Conservation (phyloP, 495 filamentous ascomycete genomes). For the Apiosordaria backusii region DNA sequence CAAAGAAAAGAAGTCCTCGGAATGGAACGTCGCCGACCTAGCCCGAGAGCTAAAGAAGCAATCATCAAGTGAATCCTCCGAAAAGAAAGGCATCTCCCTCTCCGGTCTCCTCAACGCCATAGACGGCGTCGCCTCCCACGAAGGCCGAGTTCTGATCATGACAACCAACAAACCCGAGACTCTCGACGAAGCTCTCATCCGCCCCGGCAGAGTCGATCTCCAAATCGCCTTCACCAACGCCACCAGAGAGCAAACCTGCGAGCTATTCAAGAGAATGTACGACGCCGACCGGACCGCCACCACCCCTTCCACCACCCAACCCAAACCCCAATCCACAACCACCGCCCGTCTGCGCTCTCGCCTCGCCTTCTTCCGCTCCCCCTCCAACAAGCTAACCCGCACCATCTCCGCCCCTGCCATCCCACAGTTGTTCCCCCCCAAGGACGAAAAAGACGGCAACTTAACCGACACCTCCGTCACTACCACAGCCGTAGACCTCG, state of each 20-base stretch:
- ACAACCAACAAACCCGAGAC: slow-evolving; percentile 76
- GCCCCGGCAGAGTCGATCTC: slow-evolving; percentile 72
- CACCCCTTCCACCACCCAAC: not conserved
- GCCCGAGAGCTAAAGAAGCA: slow-evolving; percentile 35
- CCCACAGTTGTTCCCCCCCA: not conserved
- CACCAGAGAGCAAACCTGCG: slow-evolving; percentile 55
- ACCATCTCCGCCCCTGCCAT: not conserved
- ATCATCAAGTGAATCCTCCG: slow-evolving; percentile 17
- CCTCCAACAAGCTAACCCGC: slow-evolving; percentile 2
- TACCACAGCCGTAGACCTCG: slow-evolving; percentile 14
- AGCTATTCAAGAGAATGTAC: slow-evolving; percentile 74
- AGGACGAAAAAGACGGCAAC: slow-evolving; percentile 11
- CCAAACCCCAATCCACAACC: not conserved
- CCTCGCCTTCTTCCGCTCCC: slow-evolving; percentile 7
- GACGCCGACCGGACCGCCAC: slow-evolving; percentile 38
- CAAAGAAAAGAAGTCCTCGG: slow-evolving; percentile 19
- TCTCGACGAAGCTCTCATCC: slow-evolving; percentile 70
- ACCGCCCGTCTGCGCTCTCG: not conserved
- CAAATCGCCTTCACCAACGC: slow-evolving; percentile 68
- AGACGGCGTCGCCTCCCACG: slow-evolving; percentile 77
- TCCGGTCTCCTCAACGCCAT: slow-evolving; percentile 81
- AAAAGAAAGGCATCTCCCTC: slow-evolving; percentile 57
- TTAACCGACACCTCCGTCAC: slow-evolving; percentile 18
- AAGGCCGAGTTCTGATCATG: slow-evolving; percentile 79
- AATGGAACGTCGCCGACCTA: slow-evolving; percentile 37